These are phyloP conservation scores for Neostapfia colusana DNA, from an alignment of 176 grass and related monocot species.

Conservation along the genomic window DNA sequence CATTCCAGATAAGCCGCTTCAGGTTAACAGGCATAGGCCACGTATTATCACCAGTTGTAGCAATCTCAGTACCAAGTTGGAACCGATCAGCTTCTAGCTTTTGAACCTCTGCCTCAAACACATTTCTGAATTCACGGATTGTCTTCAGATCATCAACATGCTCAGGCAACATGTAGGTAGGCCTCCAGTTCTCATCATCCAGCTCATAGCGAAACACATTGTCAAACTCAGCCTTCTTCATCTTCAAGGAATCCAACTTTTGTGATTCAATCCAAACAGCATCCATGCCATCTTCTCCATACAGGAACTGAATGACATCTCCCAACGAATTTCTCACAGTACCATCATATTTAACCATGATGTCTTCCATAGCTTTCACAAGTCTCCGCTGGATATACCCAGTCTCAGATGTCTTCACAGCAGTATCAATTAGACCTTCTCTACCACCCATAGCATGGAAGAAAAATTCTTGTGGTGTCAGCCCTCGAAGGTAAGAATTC, in stretches of 20 bases:
- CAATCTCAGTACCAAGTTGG: conserved; percentile 84
- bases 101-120: conserved; percentile 93
- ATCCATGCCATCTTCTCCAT: conserved; percentile 99
- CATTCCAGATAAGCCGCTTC: conserved; percentile 95
- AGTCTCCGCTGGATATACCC: conserved; percentile 91
- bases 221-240: conserved; percentile 83
- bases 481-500: conserved; percentile 91
- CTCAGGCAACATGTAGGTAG: conserved; percentile 87
- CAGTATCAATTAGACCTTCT: conserved; percentile 84
- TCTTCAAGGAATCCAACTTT: conserved; percentile 91
- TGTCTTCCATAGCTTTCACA: conserved; percentile 99
- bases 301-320: conserved; percentile 95
- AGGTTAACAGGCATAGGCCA: conserved; percentile 96
- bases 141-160: conserved; percentile 94
- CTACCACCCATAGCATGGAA: conserved; percentile 91
- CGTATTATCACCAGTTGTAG: conserved; percentile 76
- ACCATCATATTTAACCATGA: conserved; percentile 98
- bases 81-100: conserved; percentile 85
- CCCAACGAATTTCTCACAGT: conserved; percentile 94
- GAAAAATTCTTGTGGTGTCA: conserved; percentile 95
- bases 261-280: conserved; percentile 92
- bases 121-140: conserved; percentile 88
- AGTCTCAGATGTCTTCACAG: conserved; percentile 89
- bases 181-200: conserved; percentile 90
- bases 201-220: conserved; percentile 80